Evolutionary conservation across 2,329 filamentous ascomycete species (phyloP).

Genomic region (Hymenoscyphus infarciens): DNA sequence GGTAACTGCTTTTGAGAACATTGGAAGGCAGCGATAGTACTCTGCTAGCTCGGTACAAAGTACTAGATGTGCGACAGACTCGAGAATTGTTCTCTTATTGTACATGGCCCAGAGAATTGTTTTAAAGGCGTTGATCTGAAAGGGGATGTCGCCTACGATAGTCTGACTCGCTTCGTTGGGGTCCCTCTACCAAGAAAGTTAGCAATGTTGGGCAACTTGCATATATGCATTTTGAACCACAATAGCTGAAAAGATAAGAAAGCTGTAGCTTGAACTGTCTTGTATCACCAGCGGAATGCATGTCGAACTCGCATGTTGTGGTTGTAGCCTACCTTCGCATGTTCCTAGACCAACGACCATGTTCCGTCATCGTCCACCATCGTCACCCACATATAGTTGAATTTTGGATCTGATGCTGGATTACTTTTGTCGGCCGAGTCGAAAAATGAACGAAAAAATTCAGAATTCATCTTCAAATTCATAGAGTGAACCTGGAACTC

Average conservation of each 20-base stretch:
- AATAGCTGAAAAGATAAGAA: too few relatives aligned
- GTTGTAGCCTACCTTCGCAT: neutral
- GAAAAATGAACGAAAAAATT: conserved; percentile 18
- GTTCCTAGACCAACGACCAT: conserved; percentile 5
- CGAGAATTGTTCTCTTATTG: neutral
- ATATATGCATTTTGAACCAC: neutral
- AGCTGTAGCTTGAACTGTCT: too few relatives aligned
- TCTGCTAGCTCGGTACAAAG: conserved; percentile 6
- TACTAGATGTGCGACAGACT: neutral
- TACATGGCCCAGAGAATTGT: neutral
- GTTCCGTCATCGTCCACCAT: conserved; percentile 17
- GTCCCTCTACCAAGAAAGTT: neutral
- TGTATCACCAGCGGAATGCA: too few relatives aligned
- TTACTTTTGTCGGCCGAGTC: conserved; percentile 17
- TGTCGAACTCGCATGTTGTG: too few relatives aligned
- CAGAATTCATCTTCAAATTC: conserved; percentile 15
- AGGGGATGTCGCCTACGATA: neutral
- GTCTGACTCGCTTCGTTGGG: neutral
- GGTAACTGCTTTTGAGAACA: neutral
- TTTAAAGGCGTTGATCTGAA: conserved; percentile 4
- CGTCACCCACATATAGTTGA: conserved; percentile 18
- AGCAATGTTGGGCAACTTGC: neutral
- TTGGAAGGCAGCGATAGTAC: conserved; percentile 11
- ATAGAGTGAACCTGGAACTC: conserved; percentile 18
- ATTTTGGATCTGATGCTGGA: neutral